Evolutionary conservation across 805 yeast genomes (phyloP), one percentile per base, ranked within the genome.

Genomic region (Ogataea polymorpha): DNA sequence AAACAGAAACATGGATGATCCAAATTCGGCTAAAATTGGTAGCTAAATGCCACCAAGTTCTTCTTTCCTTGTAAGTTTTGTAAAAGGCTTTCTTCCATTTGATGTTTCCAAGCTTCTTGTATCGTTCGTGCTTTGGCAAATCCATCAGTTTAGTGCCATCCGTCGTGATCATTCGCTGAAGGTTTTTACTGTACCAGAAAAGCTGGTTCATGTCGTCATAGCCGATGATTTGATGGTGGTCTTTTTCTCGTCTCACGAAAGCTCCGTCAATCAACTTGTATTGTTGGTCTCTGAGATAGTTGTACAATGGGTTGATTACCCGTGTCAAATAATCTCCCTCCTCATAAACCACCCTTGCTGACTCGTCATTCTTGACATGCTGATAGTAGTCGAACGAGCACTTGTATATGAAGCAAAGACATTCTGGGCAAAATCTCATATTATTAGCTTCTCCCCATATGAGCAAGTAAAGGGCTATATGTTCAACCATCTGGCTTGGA

Each of bases 361-460:
- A 5, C 3, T 25, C 16, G 9, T 20, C 61, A 61, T 11, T 61
- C 63, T 56, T 65, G 62, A 54, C 56, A 51, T 63, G 57, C 31
- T 60, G 23, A 24, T 74, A 66, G 59, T 73, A 67, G 55, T 79
- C 83, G 45, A 58, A 63, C 10, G 81, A 80, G 42, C 75, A 68
- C 54, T 77, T 76, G 59, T 71, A 79, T 45, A 79, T 71, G 62
- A 72, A 79, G 59, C 83, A 78, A 4, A 68, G 24, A 32, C 66
- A 59, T 48, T 74, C 79, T 1, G 80, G 79, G 55, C 70, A 62
- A 48, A 72, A 75, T 41, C 80, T 56, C 21, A 75, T 66, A 58
- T 80, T 83, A 58, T 80, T 82, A 5, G 89, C 83, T 59, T 85
- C 90, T 25, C 90, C 90, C 90, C 90, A 83, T 30, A 81, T 69